Conservation (phyloP, 306 rosid genomes). For the Biancaea sappan region DNA sequence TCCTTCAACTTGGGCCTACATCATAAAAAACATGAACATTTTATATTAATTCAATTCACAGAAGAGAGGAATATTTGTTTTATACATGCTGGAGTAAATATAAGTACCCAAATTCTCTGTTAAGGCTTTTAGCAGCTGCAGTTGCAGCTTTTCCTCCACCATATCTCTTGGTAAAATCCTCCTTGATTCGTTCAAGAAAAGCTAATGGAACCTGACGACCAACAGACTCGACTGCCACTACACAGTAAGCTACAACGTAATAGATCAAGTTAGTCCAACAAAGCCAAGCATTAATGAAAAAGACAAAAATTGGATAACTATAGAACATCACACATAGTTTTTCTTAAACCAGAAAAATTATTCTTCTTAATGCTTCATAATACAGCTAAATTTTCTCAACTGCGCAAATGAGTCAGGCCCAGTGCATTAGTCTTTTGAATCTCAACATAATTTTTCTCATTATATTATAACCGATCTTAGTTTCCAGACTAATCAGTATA, state of each 20-base stretch:
- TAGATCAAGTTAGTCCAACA: background rate
- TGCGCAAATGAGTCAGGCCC: background rate
- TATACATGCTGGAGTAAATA: background rate
- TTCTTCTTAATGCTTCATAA: background rate
- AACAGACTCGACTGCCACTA: slow-evolving; percentile 43
- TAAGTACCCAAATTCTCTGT: slow-evolving; percentile 63
- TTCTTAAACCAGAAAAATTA: background rate
- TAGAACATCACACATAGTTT: background rate
- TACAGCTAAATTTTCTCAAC: background rate
- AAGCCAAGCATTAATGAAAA: no score
- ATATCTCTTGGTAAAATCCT: slow-evolving; percentile 65
- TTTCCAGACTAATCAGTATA: no score
- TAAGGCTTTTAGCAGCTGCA: slow-evolving; percentile 67
- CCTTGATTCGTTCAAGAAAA: slow-evolving; percentile 66
- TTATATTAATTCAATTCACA: background rate
- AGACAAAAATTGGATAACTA: no score
- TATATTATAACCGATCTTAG: background rate
- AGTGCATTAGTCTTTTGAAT: background rate
- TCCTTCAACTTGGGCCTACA: slow-evolving; percentile 49
- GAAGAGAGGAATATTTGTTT: background rate
- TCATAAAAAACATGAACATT: background rate
- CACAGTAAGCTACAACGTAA: slow-evolving; percentile 47
- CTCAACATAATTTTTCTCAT: background rate
- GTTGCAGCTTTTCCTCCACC: slow-evolving; percentile 71
- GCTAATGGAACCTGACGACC: slow-evolving; percentile 74